Conservation (phyloP, 179 eudicot species). For the Pouteria campechiana region DNA sequence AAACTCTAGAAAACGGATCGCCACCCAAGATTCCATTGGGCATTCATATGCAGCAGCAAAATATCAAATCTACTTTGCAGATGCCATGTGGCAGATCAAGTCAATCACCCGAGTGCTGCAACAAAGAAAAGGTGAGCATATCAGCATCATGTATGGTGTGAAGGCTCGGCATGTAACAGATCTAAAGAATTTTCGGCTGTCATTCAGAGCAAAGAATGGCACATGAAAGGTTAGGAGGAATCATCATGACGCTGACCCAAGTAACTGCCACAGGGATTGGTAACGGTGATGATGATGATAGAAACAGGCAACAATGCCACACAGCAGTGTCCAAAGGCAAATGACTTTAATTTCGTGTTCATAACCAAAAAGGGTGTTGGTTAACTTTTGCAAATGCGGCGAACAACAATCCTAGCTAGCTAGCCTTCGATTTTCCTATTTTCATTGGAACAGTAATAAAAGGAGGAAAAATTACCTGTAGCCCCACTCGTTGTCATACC, state of each 20-base stretch:
- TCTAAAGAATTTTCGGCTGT: not conserved
- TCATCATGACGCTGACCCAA: not conserved
- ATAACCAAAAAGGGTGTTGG: too few relatives aligned
- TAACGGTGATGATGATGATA: not conserved
- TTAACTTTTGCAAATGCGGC: not conserved
- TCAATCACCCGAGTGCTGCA: conserved; percentile 71
- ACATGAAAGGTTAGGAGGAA: not conserved
- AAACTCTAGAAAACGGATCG: too few relatives aligned
- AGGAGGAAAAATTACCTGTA: conserved; percentile 36
- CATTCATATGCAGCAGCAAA: too few relatives aligned
- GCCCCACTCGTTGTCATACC: conserved; percentile 75
- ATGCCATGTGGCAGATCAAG: conserved; percentile 49
- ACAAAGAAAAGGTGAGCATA: not conserved
- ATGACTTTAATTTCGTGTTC: too few relatives aligned
- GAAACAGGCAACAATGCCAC: too few relatives aligned
- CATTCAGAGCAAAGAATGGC: not conserved
- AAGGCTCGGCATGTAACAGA: not conserved
- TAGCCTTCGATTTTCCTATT: too few relatives aligned
- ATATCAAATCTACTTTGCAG: conserved; percentile 6
- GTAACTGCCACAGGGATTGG: not conserved
- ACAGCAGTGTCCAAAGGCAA: too few relatives aligned
- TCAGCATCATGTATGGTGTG: not conserved
- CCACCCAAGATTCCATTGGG: too few relatives aligned
- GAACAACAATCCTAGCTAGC: not conserved
- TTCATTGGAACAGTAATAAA: too few relatives aligned